These are phyloP conservation scores for Globisporangium takayamanum DNA, from an alignment of 352 stramenopile species.

Conservation along the genomic window DNA sequence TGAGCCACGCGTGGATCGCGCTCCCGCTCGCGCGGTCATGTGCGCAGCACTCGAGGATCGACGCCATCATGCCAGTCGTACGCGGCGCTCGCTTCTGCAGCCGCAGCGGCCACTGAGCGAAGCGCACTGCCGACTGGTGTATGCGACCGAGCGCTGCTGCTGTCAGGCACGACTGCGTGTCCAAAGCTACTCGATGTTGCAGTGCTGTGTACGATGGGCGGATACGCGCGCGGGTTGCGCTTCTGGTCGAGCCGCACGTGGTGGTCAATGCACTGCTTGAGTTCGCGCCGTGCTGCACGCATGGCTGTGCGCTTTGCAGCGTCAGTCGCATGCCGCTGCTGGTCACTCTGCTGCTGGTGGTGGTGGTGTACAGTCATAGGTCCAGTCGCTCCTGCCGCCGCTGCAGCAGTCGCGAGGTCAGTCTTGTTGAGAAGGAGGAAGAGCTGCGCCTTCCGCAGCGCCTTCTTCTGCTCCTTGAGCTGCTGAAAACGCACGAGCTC, in stretches of 20 bases:
- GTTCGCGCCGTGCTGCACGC: constrained; percentile 32
- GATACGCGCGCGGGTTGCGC: constrained; percentile 18
- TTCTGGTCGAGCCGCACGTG: constrained; percentile 36
- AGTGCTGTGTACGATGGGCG: background rate
- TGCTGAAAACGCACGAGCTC: constrained; percentile 50
- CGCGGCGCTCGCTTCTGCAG: constrained; percentile 15
- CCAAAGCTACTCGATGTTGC: too few species aligned
- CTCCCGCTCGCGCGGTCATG: constrained; percentile 38
- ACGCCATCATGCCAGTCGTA: constrained; percentile 31
- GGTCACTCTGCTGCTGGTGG: constrained; percentile 7
- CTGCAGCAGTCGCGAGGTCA: constrained; percentile 20
- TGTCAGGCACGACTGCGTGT: too few species aligned
- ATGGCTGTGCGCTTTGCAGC: constrained; percentile 20
- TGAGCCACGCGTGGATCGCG: constrained; percentile 29
- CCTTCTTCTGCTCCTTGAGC: constrained; percentile 21
- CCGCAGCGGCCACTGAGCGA: background rate
- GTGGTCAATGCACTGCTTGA: constrained; percentile 46
- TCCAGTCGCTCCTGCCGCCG: background rate
- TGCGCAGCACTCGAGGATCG: constrained; percentile 38
- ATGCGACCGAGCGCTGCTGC: too few species aligned
- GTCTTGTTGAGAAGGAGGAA: constrained; percentile 60
- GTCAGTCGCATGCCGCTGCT: constrained; percentile 18
- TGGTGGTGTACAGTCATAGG: background rate
- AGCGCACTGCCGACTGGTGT: background rate
- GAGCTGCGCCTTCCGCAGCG: constrained; percentile 28